Evolutionary conservation across 495 filamentous ascomycete genomes (phyloP).

Genomic region (Penicillium mononematosum): DNA sequence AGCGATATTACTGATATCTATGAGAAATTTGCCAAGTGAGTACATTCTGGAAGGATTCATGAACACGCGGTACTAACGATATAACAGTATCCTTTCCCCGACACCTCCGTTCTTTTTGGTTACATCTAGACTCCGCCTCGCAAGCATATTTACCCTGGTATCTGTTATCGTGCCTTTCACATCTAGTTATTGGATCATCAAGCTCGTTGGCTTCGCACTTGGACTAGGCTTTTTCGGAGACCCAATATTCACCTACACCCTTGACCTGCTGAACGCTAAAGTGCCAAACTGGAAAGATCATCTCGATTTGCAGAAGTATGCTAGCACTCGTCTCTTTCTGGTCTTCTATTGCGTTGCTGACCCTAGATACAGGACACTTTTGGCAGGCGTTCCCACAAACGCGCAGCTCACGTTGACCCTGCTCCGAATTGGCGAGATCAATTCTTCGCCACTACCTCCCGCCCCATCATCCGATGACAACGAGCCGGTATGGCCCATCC

Average conservation of each 20-base stretch:
- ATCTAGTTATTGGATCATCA: slow-evolving; percentile 72
- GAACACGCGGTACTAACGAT: slow-evolving; percentile 8
- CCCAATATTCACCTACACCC: slow-evolving; percentile 60
- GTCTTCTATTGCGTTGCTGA: slow-evolving; percentile 1
- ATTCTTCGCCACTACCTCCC: slow-evolving; percentile 78
- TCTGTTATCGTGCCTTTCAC: slow-evolving; percentile 59
- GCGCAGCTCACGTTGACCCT: slow-evolving; percentile 83
- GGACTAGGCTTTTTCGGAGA: slow-evolving; percentile 81
- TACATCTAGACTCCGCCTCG: slow-evolving; percentile 60
- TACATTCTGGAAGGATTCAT: not conserved
- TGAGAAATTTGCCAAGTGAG: slow-evolving; percentile 77
- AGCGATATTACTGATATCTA: slow-evolving; percentile 74
- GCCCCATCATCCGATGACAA: slow-evolving; percentile 54
- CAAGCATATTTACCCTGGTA: slow-evolving; percentile 56
- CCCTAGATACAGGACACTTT: slow-evolving; percentile 54
- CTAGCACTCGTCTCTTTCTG: slow-evolving; percentile 6
- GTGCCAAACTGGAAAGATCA: slow-evolving; percentile 75
- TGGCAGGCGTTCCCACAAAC: slow-evolving; percentile 86
- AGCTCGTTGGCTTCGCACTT: slow-evolving; percentile 60
- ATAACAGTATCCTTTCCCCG: slow-evolving; percentile 64
- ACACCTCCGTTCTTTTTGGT: slow-evolving; percentile 72
- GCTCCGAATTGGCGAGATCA: slow-evolving; percentile 81
- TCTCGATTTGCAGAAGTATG: slow-evolving; percentile 66
- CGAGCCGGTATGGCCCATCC: slow-evolving; percentile 22
- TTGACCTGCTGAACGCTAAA: slow-evolving; percentile 61